phyloP scores from a whole-genome alignment of 2,329 filamentous ascomycete species.

The Tolypocladium ophioglossoides region DNA sequence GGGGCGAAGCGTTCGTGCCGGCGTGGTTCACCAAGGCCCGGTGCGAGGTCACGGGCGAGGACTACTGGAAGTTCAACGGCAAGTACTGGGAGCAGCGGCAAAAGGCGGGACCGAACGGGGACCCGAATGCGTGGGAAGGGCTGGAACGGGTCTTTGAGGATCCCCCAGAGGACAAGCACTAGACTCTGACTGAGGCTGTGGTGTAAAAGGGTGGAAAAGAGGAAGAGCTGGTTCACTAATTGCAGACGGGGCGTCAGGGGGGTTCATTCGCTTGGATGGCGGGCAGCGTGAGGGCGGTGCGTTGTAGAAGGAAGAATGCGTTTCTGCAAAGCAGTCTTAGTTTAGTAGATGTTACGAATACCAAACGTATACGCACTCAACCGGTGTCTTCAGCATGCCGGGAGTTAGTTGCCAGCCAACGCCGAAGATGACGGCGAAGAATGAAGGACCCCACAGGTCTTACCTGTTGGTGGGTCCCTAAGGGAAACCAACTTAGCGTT shows the following conservation, averaged over 20 bases:
- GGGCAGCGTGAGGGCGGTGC: not conserved
- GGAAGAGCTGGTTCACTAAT: not conserved
- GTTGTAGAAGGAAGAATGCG: not conserved
- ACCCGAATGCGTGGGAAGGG: slow-evolving; percentile 51
- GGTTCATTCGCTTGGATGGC: not conserved
- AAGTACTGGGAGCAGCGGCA: slow-evolving; percentile 77
- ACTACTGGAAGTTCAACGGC: slow-evolving; percentile 82
- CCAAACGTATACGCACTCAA: not conserved
- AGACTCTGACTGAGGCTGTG: not conserved
- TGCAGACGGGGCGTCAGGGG: not conserved
- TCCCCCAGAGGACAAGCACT: not conserved
- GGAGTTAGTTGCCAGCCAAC: too few relatives aligned
- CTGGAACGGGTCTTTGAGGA: slow-evolving; percentile 64
- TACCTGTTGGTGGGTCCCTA: too few relatives aligned
- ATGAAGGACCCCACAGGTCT: not conserved
- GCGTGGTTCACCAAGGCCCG: slow-evolving; percentile 71
- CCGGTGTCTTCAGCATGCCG: not conserved
- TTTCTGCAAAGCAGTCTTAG: not conserved
- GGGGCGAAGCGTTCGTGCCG: slow-evolving; percentile 71
- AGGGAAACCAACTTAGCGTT: too few relatives aligned
- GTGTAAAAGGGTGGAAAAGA: too few relatives aligned
- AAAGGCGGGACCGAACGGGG: slow-evolving; percentile 49
- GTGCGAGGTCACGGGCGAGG: slow-evolving; percentile 74
- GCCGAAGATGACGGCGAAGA: not conserved
- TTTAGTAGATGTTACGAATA: not conserved